These are phyloP conservation scores for Furcasterigmium furcatum DNA, from an alignment of 2,329 filamentous ascomycete genomes.

Conservation along the genomic window DNA sequence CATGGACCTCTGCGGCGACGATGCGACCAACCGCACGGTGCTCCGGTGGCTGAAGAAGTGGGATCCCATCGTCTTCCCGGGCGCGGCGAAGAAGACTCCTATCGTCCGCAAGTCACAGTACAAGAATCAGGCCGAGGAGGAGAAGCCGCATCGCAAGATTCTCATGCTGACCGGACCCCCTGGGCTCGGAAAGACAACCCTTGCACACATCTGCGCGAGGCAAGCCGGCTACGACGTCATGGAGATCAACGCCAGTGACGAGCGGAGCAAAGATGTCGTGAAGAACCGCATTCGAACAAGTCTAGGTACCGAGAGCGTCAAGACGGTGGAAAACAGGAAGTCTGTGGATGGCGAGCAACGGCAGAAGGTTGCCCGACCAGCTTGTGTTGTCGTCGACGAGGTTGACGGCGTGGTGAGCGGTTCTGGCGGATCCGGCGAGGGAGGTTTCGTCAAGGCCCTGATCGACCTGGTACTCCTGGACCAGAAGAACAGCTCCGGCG, in stretches of 20 bases:
- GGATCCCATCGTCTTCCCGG: conserved; percentile 90
- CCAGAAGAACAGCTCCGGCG: conserved; percentile 63
- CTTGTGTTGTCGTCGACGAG: conserved; percentile 94
- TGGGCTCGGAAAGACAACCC: conserved; percentile 90
- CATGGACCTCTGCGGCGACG: conserved; percentile 90
- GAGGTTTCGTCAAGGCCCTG: conserved; percentile 91
- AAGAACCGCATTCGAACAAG: conserved; percentile 88
- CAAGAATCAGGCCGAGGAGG: conserved; percentile 53
- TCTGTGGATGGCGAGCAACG: conserved; percentile 42
- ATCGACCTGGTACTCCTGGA: conserved; percentile 87
- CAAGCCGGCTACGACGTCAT: conserved; percentile 96
- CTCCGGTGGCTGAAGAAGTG: conserved; percentile 92
- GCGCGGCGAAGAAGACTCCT: conserved; percentile 57
- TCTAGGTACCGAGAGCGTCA: conserved; percentile 91
- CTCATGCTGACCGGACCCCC: conserved; percentile 88
- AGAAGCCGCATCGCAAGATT: conserved; percentile 81
- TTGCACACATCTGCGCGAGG: conserved; percentile 91
- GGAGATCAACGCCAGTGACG: conserved; percentile 97
- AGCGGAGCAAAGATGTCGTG: conserved; percentile 85
- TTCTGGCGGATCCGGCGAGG: conserved; percentile 74
- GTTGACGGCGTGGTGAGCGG: conserved; percentile 91
- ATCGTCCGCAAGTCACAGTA: conserved; percentile 35
- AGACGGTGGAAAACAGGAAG: conserved; percentile 64
- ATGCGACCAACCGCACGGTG: conserved; percentile 86
- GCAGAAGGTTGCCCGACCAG: conserved; percentile 74